Conservation (phyloP, 257 asterid genomes). For the Rauvolfia tetraphylla region DNA sequence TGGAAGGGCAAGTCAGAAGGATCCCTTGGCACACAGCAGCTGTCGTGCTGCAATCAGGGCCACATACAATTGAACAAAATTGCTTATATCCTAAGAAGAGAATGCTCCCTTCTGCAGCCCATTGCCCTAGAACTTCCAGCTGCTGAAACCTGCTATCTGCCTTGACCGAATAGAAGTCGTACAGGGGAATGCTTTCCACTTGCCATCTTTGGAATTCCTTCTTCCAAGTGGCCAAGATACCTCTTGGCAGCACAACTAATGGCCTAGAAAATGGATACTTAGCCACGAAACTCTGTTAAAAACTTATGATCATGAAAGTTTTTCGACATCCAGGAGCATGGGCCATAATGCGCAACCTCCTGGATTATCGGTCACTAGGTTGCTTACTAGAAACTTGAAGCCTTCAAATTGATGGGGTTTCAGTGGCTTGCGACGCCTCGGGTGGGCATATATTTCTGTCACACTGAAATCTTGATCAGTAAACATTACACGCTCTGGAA, state of each 20-base stretch:
- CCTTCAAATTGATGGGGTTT: slow-evolving; percentile 95
- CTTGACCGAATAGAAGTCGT: too few relatives aligned
- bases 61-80: slow-evolving; percentile 71
- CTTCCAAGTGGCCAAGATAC: too few relatives aligned
- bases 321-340: slow-evolving; percentile 97
- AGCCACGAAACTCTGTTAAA: slow-evolving; percentile 90
- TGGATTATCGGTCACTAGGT: slow-evolving; percentile 73
- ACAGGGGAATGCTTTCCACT: too few relatives aligned
- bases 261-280: too few relatives aligned
- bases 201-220: too few relatives aligned
- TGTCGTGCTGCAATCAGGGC: slow-evolving; percentile 36
- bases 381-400: slow-evolving; percentile 77
- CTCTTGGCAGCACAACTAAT: too few relatives aligned
- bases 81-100: slow-evolving; percentile 79
- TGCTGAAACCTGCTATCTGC: slow-evolving; percentile 81
- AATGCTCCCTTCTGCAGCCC: slow-evolving; percentile 65
- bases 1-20: too few relatives aligned
- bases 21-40: too few relatives aligned
- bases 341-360: slow-evolving; percentile 95
- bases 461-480: slow-evolving; percentile 42
- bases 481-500: slow-evolving; percentile 41
- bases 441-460: slow-evolving; percentile 75
- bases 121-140: slow-evolving; percentile 65
- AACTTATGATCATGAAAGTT: slow-evolving; percentile 90
- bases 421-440: slow-evolving; percentile 86